Evolutionary conservation across 2,329 filamentous ascomycete species (phyloP).

Genomic region (Celoporthe dispersa): DNA sequence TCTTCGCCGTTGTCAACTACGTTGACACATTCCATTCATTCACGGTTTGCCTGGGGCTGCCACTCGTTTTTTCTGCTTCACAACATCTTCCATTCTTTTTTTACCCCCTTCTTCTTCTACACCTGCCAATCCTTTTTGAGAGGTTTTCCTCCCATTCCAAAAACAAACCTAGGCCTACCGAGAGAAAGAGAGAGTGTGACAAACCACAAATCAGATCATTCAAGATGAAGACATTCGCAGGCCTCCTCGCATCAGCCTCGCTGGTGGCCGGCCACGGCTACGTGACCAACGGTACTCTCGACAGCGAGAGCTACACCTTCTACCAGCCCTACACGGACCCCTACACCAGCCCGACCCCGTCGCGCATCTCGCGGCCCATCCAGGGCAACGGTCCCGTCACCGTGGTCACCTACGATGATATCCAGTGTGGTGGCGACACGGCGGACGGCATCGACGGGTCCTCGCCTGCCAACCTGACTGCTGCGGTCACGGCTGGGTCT

Average conservation of each 20-base stretch:
- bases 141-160: constrained; percentile 2
- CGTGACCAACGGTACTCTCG: constrained; percentile 27
- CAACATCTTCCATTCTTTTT: constrained; percentile 23
- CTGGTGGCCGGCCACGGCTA: constrained; percentile 29
- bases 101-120: not conserved
- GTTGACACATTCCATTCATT: constrained; percentile 29
- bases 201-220: constrained; percentile 17
- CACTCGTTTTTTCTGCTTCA: constrained; percentile 24
- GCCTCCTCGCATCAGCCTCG: constrained; percentile 23
- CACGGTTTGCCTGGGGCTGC: constrained; percentile 30
- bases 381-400: constrained; percentile 63
- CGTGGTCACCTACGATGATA: constrained; percentile 54
- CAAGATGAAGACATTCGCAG: constrained; percentile 31
- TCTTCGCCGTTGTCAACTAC: constrained; percentile 20
- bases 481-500: constrained; percentile 55
- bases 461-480: constrained; percentile 57
- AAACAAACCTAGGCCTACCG: not conserved
- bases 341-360: constrained; percentile 18
- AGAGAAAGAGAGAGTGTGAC: constrained; percentile 17
- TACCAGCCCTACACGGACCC: constrained; percentile 28
- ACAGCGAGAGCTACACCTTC: constrained; percentile 25
- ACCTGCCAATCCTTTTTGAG: constrained; percentile 21
- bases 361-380: constrained; percentile 59
- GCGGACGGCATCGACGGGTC: constrained; percentile 55
- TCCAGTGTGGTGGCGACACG: constrained; percentile 60